A percentile compares a stretch with the other conserved stretches of the same genome.
Evolutionary conservation across 1,284 basidiomycete genomes (phyloP).

Genomic region (Kwoniella shivajii): DNA sequence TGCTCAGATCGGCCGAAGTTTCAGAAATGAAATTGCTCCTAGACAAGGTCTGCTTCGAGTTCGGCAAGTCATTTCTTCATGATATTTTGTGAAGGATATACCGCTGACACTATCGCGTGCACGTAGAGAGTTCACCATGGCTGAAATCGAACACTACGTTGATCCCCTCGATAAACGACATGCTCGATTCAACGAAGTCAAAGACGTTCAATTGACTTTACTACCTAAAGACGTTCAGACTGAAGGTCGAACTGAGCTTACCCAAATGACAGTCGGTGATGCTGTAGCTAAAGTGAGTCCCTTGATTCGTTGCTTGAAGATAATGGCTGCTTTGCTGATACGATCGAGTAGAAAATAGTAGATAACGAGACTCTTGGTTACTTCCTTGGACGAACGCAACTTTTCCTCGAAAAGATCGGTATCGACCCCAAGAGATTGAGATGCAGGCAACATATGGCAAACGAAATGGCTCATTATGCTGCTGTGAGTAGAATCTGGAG

Average conservation of each 20-base stretch:
- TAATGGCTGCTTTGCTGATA: too few relatives aligned
- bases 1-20: slow-evolving; percentile 93
- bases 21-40: slow-evolving; percentile 98
- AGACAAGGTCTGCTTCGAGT: slow-evolving; percentile 94
- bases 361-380: slow-evolving; percentile 98
- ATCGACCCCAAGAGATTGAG: slow-evolving; percentile 82
- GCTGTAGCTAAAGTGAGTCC: slow-evolving; percentile 66
- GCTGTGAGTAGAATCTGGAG: slow-evolving; percentile 51
- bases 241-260: slow-evolving; percentile 70
- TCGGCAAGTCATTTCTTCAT: slow-evolving; percentile 49
- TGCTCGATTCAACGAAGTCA: slow-evolving; percentile 77
- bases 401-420: slow-evolving; percentile 90
- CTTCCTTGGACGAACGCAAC: slow-evolving; percentile 90
- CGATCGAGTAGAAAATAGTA: slow-evolving; percentile 68
- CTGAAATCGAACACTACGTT: slow-evolving; percentile 98
- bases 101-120: not conserved
- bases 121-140: slow-evolving; percentile 93
- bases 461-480: slow-evolving; percentile 99
- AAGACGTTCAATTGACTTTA: slow-evolving; percentile 72
- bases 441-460: slow-evolving; percentile 95
- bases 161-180: slow-evolving; percentile 93
- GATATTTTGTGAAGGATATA: not conserved
- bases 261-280: slow-evolving; percentile 77
- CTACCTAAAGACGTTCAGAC: slow-evolving; percentile 83
- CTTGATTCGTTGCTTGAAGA: not conserved